phyloP scores from a whole-genome alignment of 192 early-diverging fungal species.

The Podila minutissima region DNA sequence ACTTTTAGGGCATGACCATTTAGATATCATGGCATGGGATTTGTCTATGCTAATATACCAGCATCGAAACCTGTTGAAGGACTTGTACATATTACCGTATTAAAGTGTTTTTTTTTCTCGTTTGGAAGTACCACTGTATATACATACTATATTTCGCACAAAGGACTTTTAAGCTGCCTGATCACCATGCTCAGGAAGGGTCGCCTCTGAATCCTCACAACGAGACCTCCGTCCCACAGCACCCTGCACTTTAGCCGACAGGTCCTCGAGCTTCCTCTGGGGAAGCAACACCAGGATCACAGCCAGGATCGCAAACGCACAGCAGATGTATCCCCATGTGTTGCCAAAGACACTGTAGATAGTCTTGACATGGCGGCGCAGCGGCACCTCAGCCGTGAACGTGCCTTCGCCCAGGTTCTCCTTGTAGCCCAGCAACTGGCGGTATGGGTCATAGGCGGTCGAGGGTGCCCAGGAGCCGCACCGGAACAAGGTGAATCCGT shows the following conservation, averaged over 20 bases:
- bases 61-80: too few species aligned
- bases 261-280: background rate
- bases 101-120: too few species aligned
- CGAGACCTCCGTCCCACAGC: background rate
- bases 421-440: slow-evolving; percentile 43
- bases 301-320: slow-evolving; percentile 16
- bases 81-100: too few species aligned
- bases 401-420: slow-evolving; percentile 30
- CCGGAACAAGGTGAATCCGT: slow-evolving; percentile 55
- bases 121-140: too few species aligned
- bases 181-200: too few species aligned
- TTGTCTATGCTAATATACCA: too few species aligned
- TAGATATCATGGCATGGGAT: too few species aligned
- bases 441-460: slow-evolving; percentile 48
- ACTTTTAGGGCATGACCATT: too few species aligned
- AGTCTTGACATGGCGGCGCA: slow-evolving; percentile 37
- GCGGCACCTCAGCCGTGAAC: slow-evolving; percentile 35
- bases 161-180: too few species aligned
- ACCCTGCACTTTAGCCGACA: background rate
- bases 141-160: too few species aligned
- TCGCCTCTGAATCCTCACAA: too few species aligned
- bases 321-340: slow-evolving; percentile 34
- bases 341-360: slow-evolving; percentile 32
- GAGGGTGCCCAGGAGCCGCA: slow-evolving; percentile 57
- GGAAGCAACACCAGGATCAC: slow-evolving; percentile 21